phyloP scores from a whole-genome alignment of 116 monocot species.

The Phalaenopsis hybrid region DNA sequence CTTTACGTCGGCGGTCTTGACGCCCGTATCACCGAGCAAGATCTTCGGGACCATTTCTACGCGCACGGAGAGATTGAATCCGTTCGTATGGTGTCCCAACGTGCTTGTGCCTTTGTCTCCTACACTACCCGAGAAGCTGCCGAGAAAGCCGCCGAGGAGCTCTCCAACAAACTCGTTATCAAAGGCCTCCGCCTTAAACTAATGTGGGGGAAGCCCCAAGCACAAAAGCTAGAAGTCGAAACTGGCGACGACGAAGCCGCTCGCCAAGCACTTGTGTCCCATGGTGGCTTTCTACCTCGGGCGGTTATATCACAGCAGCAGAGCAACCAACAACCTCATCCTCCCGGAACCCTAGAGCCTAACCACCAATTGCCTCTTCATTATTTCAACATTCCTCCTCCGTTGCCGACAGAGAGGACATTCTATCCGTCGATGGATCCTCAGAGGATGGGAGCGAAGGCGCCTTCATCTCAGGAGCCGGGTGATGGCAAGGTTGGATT shows the following conservation, averaged over 20 bases:
- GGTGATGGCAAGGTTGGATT: constrained; percentile 25
- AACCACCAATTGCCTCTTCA: constrained; percentile 20
- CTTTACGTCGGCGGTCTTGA: constrained; percentile 96
- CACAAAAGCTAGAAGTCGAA: constrained; percentile 43
- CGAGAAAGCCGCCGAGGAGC: constrained; percentile 88
- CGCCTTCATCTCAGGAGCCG: constrained; percentile 49
- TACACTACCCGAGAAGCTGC: constrained; percentile 87
- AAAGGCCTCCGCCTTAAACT: constrained; percentile 88
- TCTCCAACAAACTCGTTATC: constrained; percentile 88
- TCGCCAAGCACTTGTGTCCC: constrained; percentile 46
- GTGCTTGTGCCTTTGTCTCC: constrained; percentile 86
- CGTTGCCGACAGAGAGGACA: constrained; percentile 39
- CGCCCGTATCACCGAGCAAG: constrained; percentile 72
- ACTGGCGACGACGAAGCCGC: constrained; percentile 36
- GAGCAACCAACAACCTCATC: constrained; percentile 22
- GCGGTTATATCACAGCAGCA: constrained; percentile 84
- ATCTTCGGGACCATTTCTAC: constrained; percentile 85
- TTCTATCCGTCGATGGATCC: constrained; percentile 97
- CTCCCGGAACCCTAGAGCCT: constrained; percentile 38
- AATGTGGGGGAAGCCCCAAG: constrained; percentile 96
- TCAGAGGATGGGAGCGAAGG: constrained; percentile 88
- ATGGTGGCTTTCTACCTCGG: constrained; percentile 79
- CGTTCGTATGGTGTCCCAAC: constrained; percentile 75
- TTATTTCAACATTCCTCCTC: constrained; percentile 73
- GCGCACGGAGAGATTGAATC: constrained; percentile 93